phyloP scores from a whole-genome alignment of 2,329 filamentous ascomycete genomes.

The Trichophyton mentagrophytes region DNA sequence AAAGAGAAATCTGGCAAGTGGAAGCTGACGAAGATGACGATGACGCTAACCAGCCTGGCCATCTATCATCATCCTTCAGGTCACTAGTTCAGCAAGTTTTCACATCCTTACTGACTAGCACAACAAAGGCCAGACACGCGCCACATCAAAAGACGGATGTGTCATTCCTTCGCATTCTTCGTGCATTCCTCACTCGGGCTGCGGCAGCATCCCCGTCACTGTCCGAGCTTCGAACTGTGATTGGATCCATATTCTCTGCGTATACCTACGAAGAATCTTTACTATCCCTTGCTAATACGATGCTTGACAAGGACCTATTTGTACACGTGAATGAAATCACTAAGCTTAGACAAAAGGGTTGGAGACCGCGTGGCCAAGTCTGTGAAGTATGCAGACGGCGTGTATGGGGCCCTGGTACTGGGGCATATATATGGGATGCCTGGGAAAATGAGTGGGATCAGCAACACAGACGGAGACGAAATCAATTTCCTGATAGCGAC shows the following conservation, averaged over 20 bases:
- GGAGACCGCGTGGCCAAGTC: constrained; percentile 72
- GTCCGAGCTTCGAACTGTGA: constrained; percentile 70
- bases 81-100: constrained; percentile 81
- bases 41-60: constrained; percentile 22
- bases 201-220: constrained; percentile 72
- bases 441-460: constrained; percentile 54
- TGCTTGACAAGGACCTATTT: constrained; percentile 83
- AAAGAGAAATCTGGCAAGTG: neutral
- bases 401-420: constrained; percentile 80
- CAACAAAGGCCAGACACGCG: constrained; percentile 20
- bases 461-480: constrained; percentile 21
- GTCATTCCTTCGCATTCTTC: constrained; percentile 77
- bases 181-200: constrained; percentile 75
- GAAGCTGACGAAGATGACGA: neutral
- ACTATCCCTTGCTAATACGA: constrained; percentile 66
- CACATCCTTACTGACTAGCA: constrained; percentile 58
- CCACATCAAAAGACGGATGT: constrained; percentile 40
- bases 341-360: constrained; percentile 66
- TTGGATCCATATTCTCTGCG: constrained; percentile 82
- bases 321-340: constrained; percentile 65
- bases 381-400: constrained; percentile 76
- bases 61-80: constrained; percentile 54
- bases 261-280: constrained; percentile 94
- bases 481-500: constrained; percentile 20
- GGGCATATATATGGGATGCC: constrained; percentile 61